A percentile compares a stretch with the other conserved stretches of the same genome.
Conservation (phyloP, 306 rosid genomes). For the Prunus mongolica region DNA sequence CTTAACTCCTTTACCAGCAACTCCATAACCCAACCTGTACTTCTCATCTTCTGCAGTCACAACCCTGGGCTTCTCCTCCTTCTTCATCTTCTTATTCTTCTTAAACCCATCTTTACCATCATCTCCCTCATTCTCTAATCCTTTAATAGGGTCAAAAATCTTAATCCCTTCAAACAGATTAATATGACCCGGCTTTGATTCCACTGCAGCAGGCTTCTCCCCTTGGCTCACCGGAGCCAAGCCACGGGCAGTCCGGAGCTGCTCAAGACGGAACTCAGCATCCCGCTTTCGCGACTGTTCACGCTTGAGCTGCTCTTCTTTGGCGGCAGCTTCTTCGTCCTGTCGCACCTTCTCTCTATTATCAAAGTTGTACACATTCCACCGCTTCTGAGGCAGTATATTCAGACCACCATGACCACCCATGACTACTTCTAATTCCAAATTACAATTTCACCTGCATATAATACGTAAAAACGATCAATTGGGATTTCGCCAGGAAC, state of each 20-base stretch:
- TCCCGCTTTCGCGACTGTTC: slow-evolving; percentile 68
- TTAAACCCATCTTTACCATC: slow-evolving; percentile 32
- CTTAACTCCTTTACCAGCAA: slow-evolving; percentile 81
- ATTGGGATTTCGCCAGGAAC: not conserved
- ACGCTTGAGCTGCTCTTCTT: slow-evolving; percentile 85
- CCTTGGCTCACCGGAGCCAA: slow-evolving; percentile 44
- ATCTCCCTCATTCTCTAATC: slow-evolving; percentile 28
- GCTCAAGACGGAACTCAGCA: slow-evolving; percentile 69
- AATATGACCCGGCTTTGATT: slow-evolving; percentile 57
- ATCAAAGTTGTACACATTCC: slow-evolving; percentile 91
- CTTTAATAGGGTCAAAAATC: slow-evolving; percentile 65
- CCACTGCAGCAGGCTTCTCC: slow-evolving; percentile 10
- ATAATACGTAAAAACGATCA: not conserved
- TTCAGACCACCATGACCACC: slow-evolving; percentile 96
- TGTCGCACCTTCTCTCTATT: slow-evolving; percentile 81
- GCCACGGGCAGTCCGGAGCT: slow-evolving; percentile 60
- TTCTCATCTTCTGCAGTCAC: slow-evolving; percentile 82
- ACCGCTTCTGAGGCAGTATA: slow-evolving; percentile 92
- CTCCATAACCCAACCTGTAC: slow-evolving; percentile 80
- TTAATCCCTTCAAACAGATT: slow-evolving; percentile 82
- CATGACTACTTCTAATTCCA: slow-evolving; percentile 32
- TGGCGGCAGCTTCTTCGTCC: slow-evolving; percentile 91
- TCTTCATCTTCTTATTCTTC: slow-evolving; percentile 66
- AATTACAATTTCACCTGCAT: slow-evolving; percentile 21
- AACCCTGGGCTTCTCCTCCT: slow-evolving; percentile 39